Percentiles rank a stretch among this genome's conserved stretches.
These are phyloP conservation scores for Bonia amplexicaulis DNA, from an alignment of 176 grass and related monocot genomes.

Conservation along the genomic window DNA sequence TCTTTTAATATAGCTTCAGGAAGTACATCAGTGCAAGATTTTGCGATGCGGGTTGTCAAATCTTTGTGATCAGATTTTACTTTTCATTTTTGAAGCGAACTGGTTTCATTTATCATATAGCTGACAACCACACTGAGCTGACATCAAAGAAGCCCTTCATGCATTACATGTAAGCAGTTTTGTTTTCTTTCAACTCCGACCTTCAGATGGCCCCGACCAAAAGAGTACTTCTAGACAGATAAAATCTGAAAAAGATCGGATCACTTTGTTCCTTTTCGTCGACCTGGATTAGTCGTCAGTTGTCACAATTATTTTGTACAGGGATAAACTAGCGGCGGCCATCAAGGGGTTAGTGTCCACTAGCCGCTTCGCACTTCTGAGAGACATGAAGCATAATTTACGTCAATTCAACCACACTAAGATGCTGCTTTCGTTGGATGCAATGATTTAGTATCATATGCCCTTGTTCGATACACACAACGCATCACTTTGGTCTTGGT, in stretches of 20 bases:
- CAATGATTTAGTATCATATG: neutral
- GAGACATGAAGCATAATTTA: slow-evolving; percentile 1
- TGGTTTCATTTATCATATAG: neutral
- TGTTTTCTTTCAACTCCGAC: slow-evolving; percentile 11
- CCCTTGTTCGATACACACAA: neutral
- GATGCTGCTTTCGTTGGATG: neutral
- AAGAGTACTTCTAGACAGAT: neutral
- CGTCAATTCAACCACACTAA: neutral
- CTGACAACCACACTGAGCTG: slow-evolving; percentile 14
- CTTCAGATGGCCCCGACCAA: slow-evolving; percentile 19
- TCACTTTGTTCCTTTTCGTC: neutral
- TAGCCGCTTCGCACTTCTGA: neutral
- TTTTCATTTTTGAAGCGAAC: neutral
- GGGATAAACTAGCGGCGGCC: neutral
- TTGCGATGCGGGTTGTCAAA: neutral
- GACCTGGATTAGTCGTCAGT: neutral
- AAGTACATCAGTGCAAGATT: neutral
- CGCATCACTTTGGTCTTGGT: neutral
- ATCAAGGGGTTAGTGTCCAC: neutral
- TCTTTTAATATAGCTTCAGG: neutral
- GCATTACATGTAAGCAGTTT: slow-evolving; percentile 30
- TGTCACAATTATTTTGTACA: slow-evolving; percentile 9
- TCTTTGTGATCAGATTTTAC: slow-evolving; percentile 2
- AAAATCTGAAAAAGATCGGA: neutral
- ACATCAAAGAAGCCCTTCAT: slow-evolving; percentile 18